Evolutionary conservation across 2,329 filamentous ascomycete species (phyloP).

Genomic region (Colletotrichum liaoningense): DNA sequence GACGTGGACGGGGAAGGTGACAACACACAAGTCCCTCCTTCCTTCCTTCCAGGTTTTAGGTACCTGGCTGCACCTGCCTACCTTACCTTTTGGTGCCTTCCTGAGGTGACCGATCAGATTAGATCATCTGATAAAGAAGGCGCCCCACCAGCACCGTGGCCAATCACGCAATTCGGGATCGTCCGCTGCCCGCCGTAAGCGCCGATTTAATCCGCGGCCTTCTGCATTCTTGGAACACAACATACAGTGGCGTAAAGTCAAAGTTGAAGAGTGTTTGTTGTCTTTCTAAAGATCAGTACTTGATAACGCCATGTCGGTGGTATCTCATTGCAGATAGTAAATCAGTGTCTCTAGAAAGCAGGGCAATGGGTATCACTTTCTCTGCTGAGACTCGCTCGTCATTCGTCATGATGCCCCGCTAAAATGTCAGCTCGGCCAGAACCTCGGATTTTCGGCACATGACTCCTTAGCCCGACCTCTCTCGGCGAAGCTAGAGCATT

Average conservation of each 20-base stretch:
- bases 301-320: neutral
- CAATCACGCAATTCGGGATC: constrained; percentile 11
- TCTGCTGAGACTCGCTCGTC: neutral
- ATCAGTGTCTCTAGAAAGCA: neutral
- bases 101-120: constrained; percentile 26
- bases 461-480: neutral
- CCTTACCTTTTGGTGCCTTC: too few species aligned
- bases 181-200: constrained; percentile 21
- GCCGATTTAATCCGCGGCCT: neutral
- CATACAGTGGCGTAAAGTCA: neutral
- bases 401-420: constrained; percentile 7
- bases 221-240: neutral
- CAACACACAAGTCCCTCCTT: neutral
- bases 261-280: neutral
- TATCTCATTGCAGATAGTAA: neutral
- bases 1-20: neutral
- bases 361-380: neutral
- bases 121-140: constrained; percentile 36
- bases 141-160: neutral
- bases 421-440: neutral
- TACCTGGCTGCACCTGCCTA: too few species aligned
- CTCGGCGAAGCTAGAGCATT: neutral
- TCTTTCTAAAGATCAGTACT: neutral
- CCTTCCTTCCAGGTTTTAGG: too few species aligned
- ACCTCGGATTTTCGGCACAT: neutral